Evolutionary conservation across 345 rosid species (phyloP).

Genomic region (Cardamine occulta): DNA sequence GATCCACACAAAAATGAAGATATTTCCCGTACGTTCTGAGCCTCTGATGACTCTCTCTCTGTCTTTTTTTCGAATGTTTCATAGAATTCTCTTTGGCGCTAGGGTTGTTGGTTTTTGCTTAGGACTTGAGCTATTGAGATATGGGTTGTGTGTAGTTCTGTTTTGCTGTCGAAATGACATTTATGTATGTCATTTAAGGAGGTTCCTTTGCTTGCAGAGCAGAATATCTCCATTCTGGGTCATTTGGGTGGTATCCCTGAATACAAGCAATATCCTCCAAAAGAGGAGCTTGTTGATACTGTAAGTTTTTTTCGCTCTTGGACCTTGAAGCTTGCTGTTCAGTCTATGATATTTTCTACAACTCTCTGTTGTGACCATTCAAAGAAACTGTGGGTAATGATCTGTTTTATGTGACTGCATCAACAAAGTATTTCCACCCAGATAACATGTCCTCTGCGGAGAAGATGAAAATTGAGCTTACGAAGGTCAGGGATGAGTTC

Average conservation of each 20-base stretch:
- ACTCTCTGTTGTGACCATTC: slow-evolving; percentile 1
- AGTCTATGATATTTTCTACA: slow-evolving; percentile 2
- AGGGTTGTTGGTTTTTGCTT: slow-evolving; percentile 20
- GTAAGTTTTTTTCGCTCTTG: slow-evolving; percentile 46
- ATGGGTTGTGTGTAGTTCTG: slow-evolving; percentile 4
- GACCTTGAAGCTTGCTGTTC: slow-evolving; percentile 1
- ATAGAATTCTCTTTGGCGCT: not conserved
- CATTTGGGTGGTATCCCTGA: slow-evolving; percentile 47
- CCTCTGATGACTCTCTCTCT: slow-evolving; percentile 21
- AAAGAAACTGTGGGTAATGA: slow-evolving; percentile 17
- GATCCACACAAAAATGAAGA: slow-evolving; percentile 37
- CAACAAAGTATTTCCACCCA: slow-evolving; percentile 75
- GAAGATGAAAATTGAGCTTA: slow-evolving; percentile 78
- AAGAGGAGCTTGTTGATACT: slow-evolving; percentile 75
- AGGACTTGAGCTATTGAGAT: not conserved
- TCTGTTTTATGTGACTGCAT: slow-evolving; percentile 37
- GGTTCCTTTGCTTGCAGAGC: slow-evolving; percentile 54
- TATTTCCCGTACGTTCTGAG: slow-evolving; percentile 47
- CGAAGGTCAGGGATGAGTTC: slow-evolving; percentile 83
- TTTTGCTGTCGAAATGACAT: slow-evolving; percentile 21
- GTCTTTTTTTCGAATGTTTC: not conserved
- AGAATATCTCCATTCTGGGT: slow-evolving; percentile 40
- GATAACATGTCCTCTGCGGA: slow-evolving; percentile 89
- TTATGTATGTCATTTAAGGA: slow-evolving; percentile 29
- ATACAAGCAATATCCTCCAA: slow-evolving; percentile 61